Conservation (phyloP, 805 yeast species). For the Yarrowia hollandica region DNA sequence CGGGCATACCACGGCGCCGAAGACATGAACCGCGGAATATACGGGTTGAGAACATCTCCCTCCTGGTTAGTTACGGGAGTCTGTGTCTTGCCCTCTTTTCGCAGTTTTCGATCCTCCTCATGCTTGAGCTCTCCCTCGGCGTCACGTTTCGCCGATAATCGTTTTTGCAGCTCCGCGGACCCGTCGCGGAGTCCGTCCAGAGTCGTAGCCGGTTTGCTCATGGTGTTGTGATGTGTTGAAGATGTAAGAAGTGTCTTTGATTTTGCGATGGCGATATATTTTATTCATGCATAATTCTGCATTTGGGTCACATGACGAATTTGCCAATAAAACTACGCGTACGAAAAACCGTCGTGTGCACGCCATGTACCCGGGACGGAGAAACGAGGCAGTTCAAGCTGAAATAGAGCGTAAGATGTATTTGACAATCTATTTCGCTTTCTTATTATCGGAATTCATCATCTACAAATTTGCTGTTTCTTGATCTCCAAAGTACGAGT, state of each 20-base stretch:
- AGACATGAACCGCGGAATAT: constrained; percentile 41
- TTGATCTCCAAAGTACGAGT: too few relatives aligned
- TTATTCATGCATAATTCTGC: too few relatives aligned
- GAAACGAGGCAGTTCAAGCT: too few relatives aligned
- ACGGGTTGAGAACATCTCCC: constrained; percentile 41
- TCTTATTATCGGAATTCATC: too few relatives aligned
- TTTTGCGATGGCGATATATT: neutral
- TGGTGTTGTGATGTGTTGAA: neutral
- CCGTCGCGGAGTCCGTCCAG: constrained; percentile 24
- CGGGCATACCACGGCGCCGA: constrained; percentile 42
- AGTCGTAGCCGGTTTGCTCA: constrained; percentile 26
- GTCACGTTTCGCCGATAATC: neutral
- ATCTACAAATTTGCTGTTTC: too few relatives aligned
- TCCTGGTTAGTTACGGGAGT: constrained; percentile 13
- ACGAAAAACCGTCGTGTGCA: too few relatives aligned
- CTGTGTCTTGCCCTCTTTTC: constrained; percentile 2
- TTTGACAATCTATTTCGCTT: too few relatives aligned
- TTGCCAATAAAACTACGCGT: too few relatives aligned
- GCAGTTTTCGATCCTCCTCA: constrained; percentile 13
- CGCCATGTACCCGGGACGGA: too few relatives aligned
- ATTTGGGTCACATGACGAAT: too few relatives aligned
- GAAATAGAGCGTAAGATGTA: too few relatives aligned
- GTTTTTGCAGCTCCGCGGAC: constrained; percentile 24
- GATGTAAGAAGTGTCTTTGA: neutral
- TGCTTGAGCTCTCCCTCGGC: constrained; percentile 27